A percentile compares a stretch with the other conserved stretches of the same genome.
Evolutionary conservation across 2,329 filamentous ascomycete species (phyloP).

Genomic region (Cytospora schulzeri): DNA sequence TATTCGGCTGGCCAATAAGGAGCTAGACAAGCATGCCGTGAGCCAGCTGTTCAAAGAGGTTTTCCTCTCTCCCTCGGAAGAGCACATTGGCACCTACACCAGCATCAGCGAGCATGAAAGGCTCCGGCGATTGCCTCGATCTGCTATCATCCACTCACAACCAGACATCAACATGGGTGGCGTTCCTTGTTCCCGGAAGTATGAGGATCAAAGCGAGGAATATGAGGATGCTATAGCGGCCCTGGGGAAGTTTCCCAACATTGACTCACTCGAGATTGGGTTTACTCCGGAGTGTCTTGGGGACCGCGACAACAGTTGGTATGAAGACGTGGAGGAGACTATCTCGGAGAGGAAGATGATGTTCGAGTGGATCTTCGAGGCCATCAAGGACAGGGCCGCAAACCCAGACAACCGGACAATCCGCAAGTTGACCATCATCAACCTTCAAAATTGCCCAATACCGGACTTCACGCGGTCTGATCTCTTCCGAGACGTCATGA

Average conservation of each 20-base stretch:
- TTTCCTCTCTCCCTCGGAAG: background rate
- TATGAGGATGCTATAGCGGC: background rate
- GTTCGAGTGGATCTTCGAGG: slow-evolving; percentile 7
- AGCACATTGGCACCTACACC: slow-evolving; percentile 6
- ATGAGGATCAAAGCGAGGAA: background rate
- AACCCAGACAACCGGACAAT: background rate
- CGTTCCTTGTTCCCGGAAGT: background rate
- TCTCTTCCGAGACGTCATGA: slow-evolving; percentile 15
- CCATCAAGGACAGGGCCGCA: slow-evolving; percentile 9
- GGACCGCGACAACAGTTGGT: background rate
- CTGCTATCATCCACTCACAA: slow-evolving; percentile 11
- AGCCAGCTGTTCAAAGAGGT: slow-evolving; percentile 7
- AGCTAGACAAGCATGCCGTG: slow-evolving; percentile 9
- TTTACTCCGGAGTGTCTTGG: slow-evolving; percentile 8
- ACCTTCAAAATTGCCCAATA: slow-evolving; percentile 13
- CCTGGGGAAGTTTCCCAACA: slow-evolving; percentile 14
- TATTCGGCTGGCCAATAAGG: slow-evolving; percentile 1
- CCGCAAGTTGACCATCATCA: slow-evolving; percentile 13
- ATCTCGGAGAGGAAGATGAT: background rate
- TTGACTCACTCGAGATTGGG: slow-evolving; percentile 12
- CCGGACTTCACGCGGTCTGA: slow-evolving; percentile 14
- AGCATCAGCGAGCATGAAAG: background rate
- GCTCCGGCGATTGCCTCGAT: slow-evolving; percentile 2
- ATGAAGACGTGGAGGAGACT: background rate
- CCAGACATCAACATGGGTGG: background rate